Conservation (phyloP, 2,329 filamentous ascomycete genomes). For the Rutstroemia sydowiana region DNA sequence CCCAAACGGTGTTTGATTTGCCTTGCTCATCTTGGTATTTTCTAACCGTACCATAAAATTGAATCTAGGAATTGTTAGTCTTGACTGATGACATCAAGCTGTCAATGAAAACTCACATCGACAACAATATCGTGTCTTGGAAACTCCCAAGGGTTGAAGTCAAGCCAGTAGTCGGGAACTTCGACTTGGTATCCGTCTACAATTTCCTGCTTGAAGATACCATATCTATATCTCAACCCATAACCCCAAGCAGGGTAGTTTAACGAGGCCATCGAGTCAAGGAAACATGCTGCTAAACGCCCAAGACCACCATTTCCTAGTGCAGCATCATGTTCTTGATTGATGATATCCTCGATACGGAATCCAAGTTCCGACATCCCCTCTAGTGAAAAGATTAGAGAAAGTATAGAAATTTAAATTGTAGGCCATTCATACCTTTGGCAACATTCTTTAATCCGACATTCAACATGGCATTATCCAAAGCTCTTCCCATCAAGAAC, state of each 20-base stretch:
- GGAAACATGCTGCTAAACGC: slow-evolving; percentile 89
- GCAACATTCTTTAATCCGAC: slow-evolving; percentile 81
- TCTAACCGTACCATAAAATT: slow-evolving; percentile 85
- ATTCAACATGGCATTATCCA: slow-evolving; percentile 99
- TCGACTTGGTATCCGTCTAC: slow-evolving; percentile 97
- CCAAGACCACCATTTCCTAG: slow-evolving; percentile 94
- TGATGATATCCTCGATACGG: slow-evolving; percentile 91
- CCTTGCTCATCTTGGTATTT: slow-evolving; percentile 71
- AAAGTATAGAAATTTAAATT: slow-evolving; percentile 56
- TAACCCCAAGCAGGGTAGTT: slow-evolving; percentile 98
- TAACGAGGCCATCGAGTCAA: slow-evolving; percentile 89
- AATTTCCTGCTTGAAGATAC: slow-evolving; percentile 99
- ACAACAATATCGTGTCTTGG: slow-evolving; percentile 91
- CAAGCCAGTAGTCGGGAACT: slow-evolving; percentile 97
- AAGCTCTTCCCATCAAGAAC: slow-evolving; percentile 91
- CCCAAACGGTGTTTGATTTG: slow-evolving; percentile 71
- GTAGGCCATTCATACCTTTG: slow-evolving; percentile 48
- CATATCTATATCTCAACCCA: slow-evolving; percentile 88
- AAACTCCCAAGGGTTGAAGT: slow-evolving; percentile 99
- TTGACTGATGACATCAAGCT: slow-evolving; percentile 25
- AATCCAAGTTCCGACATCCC: slow-evolving; percentile 87
- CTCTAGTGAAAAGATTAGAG: slow-evolving; percentile 41
- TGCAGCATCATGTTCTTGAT: slow-evolving; percentile 91
- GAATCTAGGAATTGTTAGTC: slow-evolving; percentile 44
- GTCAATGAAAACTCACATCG: slow-evolving; percentile 47